Evolutionary conservation across 2,329 filamentous ascomycete species (phyloP).

Genomic region (Fusarium pseudonygamai): DNA sequence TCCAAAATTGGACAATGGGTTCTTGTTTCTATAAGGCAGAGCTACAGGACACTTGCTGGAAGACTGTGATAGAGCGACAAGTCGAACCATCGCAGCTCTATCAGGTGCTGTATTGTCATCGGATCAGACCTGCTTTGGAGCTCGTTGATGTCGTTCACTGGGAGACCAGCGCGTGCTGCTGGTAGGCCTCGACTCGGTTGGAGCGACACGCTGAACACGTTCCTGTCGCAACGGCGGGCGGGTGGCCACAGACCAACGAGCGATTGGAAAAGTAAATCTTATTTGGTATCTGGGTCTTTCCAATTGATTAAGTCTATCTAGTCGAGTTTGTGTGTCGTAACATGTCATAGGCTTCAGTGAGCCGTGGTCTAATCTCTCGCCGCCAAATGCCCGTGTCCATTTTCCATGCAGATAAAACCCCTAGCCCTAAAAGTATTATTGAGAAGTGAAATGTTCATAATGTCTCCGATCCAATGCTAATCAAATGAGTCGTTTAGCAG

Average conservation of each 20-base stretch:
- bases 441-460: slow-evolving; percentile 10
- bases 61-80: background rate
- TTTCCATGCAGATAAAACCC: background rate
- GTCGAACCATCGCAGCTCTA: background rate
- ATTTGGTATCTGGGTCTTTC: background rate
- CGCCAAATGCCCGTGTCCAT: background rate
- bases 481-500: background rate
- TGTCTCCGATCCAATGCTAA: background rate
- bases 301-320: slow-evolving; percentile 9
- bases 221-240: background rate
- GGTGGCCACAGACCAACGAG: background rate
- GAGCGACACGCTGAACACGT: background rate
- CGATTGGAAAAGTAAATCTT: background rate
- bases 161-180: background rate
- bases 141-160: too few relatives aligned
- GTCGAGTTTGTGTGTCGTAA: slow-evolving; percentile 6
- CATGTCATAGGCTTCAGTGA: background rate
- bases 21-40: background rate
- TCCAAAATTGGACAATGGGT: background rate
- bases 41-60: background rate
- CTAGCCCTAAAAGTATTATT: background rate
- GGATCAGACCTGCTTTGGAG: too few relatives aligned
- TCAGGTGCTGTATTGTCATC: background rate
- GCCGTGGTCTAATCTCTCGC: slow-evolving; percentile 1
- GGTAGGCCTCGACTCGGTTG: background rate